phyloP scores from a whole-genome alignment of 2,329 filamentous ascomycete genomes.

The Pseudogymnoascus sp. region DNA sequence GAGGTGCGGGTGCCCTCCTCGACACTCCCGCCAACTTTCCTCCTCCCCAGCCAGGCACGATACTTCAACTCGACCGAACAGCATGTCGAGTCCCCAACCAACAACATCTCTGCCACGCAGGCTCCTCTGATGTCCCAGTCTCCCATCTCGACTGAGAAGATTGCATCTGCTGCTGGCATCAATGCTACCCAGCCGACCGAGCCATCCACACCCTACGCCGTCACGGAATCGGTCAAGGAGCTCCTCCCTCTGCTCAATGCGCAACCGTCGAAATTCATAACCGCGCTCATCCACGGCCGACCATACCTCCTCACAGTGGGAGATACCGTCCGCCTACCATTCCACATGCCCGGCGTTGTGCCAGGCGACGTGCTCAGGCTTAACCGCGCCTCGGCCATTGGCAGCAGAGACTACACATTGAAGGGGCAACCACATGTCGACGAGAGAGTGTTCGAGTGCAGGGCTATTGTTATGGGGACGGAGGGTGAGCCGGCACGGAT shows the following conservation, averaged over 20 bases:
- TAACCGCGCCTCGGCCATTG: conserved; percentile 75
- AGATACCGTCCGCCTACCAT: conserved; percentile 69
- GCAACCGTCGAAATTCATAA: conserved; percentile 72
- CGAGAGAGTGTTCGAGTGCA: conserved; percentile 74
- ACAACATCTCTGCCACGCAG: conserved; percentile 17
- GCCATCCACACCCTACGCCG: conserved; percentile 24
- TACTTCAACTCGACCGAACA: conserved; percentile 45
- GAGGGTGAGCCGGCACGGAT: conserved; percentile 73
- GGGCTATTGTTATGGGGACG: conserved; percentile 74
- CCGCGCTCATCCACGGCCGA: conserved; percentile 68
- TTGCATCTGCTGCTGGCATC: not conserved
- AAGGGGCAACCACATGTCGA: conserved; percentile 78
- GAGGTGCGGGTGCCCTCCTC: conserved; percentile 43
- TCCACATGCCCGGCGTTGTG: conserved; percentile 66
- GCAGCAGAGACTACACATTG: conserved; percentile 84
- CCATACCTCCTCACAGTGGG: conserved; percentile 74
- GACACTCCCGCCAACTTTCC: conserved; percentile 42
- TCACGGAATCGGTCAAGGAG: conserved; percentile 50
- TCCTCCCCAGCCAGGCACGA: conserved; percentile 38
- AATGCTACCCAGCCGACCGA: conserved; percentile 16
- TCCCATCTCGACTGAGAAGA: conserved; percentile 11
- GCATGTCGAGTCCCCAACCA: conserved; percentile 35
- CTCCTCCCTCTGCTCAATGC: conserved; percentile 65
- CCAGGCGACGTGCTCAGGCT: conserved; percentile 83
- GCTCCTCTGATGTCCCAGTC: conserved; percentile 11